Evolutionary conservation across 2,329 filamentous ascomycete species (phyloP).

Genomic region (Nemania serpens): DNA sequence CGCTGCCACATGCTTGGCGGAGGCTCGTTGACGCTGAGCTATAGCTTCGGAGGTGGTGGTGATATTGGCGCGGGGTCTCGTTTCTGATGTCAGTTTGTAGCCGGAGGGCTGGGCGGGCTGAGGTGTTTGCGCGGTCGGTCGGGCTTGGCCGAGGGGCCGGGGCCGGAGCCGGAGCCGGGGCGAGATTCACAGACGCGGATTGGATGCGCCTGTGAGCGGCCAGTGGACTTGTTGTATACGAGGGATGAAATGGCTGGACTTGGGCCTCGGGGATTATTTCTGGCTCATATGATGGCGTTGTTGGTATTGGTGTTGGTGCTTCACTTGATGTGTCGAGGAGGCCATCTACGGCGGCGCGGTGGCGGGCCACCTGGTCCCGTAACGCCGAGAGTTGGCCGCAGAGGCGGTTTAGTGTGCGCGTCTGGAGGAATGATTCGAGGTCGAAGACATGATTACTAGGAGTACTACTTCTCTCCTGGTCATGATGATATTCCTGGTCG

Average conservation of each 20-base stretch:
- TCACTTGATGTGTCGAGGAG: constrained; percentile 36
- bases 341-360: constrained; percentile 52
- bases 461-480: constrained; percentile 25
- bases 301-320: not conserved
- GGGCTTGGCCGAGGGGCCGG: not conserved
- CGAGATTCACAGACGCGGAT: not conserved
- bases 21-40: constrained; percentile 2
- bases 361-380: constrained; percentile 53
- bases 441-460: constrained; percentile 36
- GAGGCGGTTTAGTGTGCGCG: constrained; percentile 54
- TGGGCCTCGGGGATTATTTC: not conserved
- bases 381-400: constrained; percentile 54
- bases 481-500: constrained; percentile 28
- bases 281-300: not conserved
- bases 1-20: not conserved
- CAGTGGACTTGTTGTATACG: too few relatives aligned
- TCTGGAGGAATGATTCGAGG: constrained; percentile 46
- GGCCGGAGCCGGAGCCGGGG: not conserved
- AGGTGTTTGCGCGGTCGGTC: not conserved
- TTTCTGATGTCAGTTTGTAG: constrained; percentile 9
- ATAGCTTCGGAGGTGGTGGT: not conserved
- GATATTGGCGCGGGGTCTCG: too few relatives aligned
- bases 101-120: constrained; percentile 13
- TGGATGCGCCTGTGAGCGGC: not conserved
- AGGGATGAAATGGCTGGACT: not conserved